phyloP scores from a whole-genome alignment of 345 rosid species.

The Diplotaxis tenuifolia region DNA sequence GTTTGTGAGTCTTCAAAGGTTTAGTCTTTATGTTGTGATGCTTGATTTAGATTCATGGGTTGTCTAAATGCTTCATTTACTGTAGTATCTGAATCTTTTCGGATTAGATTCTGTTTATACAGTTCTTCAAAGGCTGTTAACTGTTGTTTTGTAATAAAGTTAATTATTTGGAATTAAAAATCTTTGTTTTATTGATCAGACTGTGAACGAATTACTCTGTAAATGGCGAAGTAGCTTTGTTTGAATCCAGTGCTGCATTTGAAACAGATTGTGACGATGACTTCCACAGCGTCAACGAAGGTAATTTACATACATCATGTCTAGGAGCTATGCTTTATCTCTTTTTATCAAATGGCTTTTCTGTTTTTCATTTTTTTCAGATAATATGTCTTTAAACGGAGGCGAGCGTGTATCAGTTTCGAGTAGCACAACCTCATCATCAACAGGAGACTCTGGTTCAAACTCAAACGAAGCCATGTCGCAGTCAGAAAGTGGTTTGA shows the following conservation, averaged over 20 bases:
- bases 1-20: no score
- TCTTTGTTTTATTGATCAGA: conserved; percentile 8
- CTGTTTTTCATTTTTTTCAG: conserved; percentile 45
- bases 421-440: conserved; percentile 42
- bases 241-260: conserved; percentile 60
- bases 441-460: conserved; percentile 45
- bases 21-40: no score
- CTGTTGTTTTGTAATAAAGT: not conserved
- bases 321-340: not conserved
- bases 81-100: conserved; percentile 20
- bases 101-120: conserved; percentile 23
- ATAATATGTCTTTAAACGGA: conserved; percentile 58
- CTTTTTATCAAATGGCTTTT: not conserved
- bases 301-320: conserved; percentile 36
- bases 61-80: not conserved
- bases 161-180: conserved; percentile 8
- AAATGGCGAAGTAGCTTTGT: conserved; percentile 59
- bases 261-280: conserved; percentile 92
- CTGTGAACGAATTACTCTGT: not conserved
- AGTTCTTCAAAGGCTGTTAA: no score
- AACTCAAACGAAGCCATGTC: conserved; percentile 38
- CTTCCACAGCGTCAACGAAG: conserved; percentile 77
- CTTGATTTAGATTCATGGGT: no score
- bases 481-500: conserved; percentile 24
- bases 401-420: conserved; percentile 52